phyloP scores from a whole-genome alignment of 768 basidiomycete genomes.

The Tylopilus intermedius region DNA sequence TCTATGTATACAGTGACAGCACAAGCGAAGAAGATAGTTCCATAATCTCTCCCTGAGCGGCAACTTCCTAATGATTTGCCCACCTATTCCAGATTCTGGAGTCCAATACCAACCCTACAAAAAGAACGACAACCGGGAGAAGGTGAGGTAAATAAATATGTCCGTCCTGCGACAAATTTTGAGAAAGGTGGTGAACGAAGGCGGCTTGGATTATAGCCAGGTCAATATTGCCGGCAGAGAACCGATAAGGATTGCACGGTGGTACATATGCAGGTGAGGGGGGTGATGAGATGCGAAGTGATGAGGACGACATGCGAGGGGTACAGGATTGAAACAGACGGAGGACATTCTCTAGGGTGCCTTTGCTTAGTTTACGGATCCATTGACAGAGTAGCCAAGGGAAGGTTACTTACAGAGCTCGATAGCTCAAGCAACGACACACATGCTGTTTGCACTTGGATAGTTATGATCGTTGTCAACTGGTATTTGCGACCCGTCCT shows the following conservation, averaged over 20 bases:
- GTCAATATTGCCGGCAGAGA: constrained; percentile 2
- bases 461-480: constrained; percentile 2
- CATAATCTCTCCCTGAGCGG: constrained; percentile 1
- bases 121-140: constrained; percentile 3
- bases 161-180: constrained; percentile 16
- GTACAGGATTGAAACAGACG: neutral
- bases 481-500: constrained; percentile 9
- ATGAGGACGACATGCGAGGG: neutral
- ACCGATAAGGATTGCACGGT: constrained; percentile 1
- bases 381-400: neutral
- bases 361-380: neutral
- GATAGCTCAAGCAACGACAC: constrained; percentile 18
- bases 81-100: constrained; percentile 1
- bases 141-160: neutral
- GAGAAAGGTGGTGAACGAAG: constrained; percentile 18
- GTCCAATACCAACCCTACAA: constrained; percentile 2
- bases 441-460: neutral
- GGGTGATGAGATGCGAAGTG: neutral
- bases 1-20: constrained; percentile 1
- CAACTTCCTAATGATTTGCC: constrained; percentile 6
- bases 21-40: neutral
- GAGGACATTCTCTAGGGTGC: neutral
- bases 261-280: constrained; percentile 1
- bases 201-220: constrained; percentile 2
- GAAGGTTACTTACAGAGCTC: constrained; percentile 9